Base-by-base conservation (phyloP, 768 basidiomycete species). In the Phylloporus scabripes region DNA sequence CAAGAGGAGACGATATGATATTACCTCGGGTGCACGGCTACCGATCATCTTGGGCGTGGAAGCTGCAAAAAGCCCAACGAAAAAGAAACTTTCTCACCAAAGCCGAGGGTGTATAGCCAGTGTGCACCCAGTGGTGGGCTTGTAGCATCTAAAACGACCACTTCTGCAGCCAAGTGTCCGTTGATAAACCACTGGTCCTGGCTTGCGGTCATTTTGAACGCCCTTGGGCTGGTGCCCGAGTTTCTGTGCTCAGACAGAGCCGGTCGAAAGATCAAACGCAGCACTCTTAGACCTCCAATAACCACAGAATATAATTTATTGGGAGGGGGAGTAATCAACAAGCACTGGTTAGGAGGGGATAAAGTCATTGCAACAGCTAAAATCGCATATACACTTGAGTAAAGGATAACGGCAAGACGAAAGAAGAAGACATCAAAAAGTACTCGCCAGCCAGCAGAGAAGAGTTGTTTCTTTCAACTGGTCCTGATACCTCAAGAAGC, bases 331-430 rank as follows among this genome's bases (percentile, higher is more conserved):
- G 40, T 55, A 59, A 53, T 60, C 31, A 51, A 62, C 52, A 60
- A 53, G 50, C 48, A 57, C 39, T 31, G 54, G 46, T 47, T 42
- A 43, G 42, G 20, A 31, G 40, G 32, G 46, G 49, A 37, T 52
- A 46, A 48, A 43, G 37, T 48, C 48, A 41, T 20, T 39, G 48
- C 34, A 61, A 49, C 42, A 42, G 57, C 60, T 61, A 54, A 50
- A 61, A 59, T 52, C 50, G 7, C 42, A 49, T 48, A 34, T 48
- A 53, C 29, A 49, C 26, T 64, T 65, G 60, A 65, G 62, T 50
- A 53, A 56, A 46, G 32, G 21, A 42, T 9, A 37, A 50, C 7
- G 23, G 31, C 21, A 49, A 33, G 45, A 45, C 10, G 31, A 34
- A 51, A 42, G 7, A 11, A n/a, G 28, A 45, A 52, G 49, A 60